Base-by-base conservation (phyloP, 2,329 filamentous ascomycete species). In the Diaporthe ampelina region DNA sequence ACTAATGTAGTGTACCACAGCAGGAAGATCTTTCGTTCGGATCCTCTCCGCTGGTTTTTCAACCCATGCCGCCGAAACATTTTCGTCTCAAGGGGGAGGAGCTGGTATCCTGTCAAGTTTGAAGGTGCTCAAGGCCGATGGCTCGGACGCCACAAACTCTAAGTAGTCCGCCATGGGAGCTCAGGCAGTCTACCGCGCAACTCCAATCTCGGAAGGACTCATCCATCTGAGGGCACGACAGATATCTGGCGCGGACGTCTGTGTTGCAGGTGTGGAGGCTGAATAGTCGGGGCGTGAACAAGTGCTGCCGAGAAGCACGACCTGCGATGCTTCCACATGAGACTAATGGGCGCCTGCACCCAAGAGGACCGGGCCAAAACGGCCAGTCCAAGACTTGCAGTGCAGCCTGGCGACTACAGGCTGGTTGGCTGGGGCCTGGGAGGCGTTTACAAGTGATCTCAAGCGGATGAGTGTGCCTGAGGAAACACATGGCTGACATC, bases 241-340 rank as follows among this genome's bases (percentile, higher is more conserved):
- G 43, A 21, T 8, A 3, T 5, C 19, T 67, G 61, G 13, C 43
- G 11, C 7, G 61, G 43, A 67, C 43, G 43, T 65, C 26, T 32
- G 11, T 59, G 57, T 37, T 67, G 61, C 26, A 45, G 32, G 2
- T 15, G 43, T 45, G 26, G 43, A 67, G 61, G 43, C 43, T 67
- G 61, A 50, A 52, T n/a, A 52, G 45, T 35, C 61, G 35, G 45
- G 37, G 58, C 58, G 58, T 26, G 43, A 17, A 32, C 24, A 50
- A 35, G 15, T 45, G 61, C 29, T 21, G 29, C 37, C 45, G 45
- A 37, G 19, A 37, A 35, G 45, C 61, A 67, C 21, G 45, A 67
- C 19, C 45, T 35, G 40, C 17, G 35, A 71, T 50, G 56, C 32
- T 72, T 45, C 58, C 69, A 72, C 45, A 72, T 72, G 69, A 61